Conservation (phyloP, 306 rosid genomes). For the Vicia faba region DNA sequence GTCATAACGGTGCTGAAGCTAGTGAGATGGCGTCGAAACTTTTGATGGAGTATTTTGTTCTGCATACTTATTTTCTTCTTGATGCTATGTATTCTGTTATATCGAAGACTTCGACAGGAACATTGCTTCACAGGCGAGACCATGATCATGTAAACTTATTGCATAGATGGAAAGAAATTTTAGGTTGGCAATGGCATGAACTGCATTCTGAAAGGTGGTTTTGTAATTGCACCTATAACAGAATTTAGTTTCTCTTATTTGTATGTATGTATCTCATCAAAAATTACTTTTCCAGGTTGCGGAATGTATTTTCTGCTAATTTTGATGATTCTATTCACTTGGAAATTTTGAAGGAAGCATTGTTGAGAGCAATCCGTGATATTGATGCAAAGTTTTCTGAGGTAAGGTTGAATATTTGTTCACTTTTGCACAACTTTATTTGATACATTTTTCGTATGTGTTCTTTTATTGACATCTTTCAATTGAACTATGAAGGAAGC, state of each 20-base stretch:
- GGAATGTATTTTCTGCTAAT: conserved; percentile 55
- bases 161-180: conserved; percentile 60
- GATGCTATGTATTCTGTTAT: conserved; percentile 74
- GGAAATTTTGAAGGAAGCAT: conserved; percentile 89
- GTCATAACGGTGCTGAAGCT: conserved; percentile 94
- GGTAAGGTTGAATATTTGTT: conserved; percentile 51
- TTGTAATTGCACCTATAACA: conserved; percentile 25
- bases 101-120: conserved; percentile 49
- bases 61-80: conserved; percentile 90
- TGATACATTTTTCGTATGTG: neutral
- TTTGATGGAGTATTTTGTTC: conserved; percentile 80
- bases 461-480: conserved; percentile 47
- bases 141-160: conserved; percentile 38
- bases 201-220: conserved; percentile 64
- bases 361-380: conserved; percentile 85
- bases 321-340: conserved; percentile 76
- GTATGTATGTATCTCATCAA: conserved; percentile 26
- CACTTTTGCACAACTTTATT: conserved; percentile 27
- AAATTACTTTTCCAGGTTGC: conserved; percentile 63
- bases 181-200: conserved; percentile 48
- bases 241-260: conserved; percentile 20
- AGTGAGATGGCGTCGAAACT: conserved; percentile 93
- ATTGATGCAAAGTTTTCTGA: conserved; percentile 82
- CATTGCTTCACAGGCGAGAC: conserved; percentile 47
- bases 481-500: conserved; percentile 79